Conservation (phyloP, 2,329 filamentous ascomycete species). For the Diplocarpon mali region DNA sequence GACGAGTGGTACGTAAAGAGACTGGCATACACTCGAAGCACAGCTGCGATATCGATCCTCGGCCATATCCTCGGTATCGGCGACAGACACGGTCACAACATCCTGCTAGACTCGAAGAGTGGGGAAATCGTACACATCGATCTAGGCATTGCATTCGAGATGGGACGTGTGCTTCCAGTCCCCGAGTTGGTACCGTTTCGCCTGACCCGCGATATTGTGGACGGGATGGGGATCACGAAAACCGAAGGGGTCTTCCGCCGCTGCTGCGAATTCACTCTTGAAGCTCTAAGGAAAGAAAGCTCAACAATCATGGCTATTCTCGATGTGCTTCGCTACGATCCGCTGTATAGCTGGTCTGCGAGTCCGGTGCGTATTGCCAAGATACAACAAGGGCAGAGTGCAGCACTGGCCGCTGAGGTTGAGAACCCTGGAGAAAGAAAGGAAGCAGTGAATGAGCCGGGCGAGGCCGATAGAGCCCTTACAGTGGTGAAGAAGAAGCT, state of each 20-base stretch:
- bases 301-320: constrained; percentile 98
- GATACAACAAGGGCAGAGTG: constrained; percentile 50
- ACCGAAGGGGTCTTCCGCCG: constrained; percentile 93
- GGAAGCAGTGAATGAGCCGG: constrained; percentile 38
- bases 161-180: constrained; percentile 86
- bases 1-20: constrained; percentile 92
- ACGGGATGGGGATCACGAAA: constrained; percentile 91
- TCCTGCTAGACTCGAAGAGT: constrained; percentile 77
- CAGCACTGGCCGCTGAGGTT: constrained; percentile 21
- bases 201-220: constrained; percentile 85
- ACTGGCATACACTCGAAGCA: constrained; percentile 84
- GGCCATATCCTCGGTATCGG: constrained; percentile 88
- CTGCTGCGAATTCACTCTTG: constrained; percentile 97
- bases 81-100: constrained; percentile 94
- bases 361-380: constrained; percentile 57
- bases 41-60: constrained; percentile 88
- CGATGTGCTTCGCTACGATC: constrained; percentile 96
- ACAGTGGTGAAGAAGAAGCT: constrained; percentile 94
- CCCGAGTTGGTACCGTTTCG: constrained; percentile 95
- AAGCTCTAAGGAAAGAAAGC: constrained; percentile 86
- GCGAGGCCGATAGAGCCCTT: constrained; percentile 83
- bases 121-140: constrained; percentile 97
- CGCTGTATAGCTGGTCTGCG: constrained; percentile 89
- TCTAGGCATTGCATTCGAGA: constrained; percentile 92
- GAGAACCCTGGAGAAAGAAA: constrained; percentile 29